Evolutionary conservation across 257 asterid genomes (phyloP).

Genomic region (Ilex aquifolium): DNA sequence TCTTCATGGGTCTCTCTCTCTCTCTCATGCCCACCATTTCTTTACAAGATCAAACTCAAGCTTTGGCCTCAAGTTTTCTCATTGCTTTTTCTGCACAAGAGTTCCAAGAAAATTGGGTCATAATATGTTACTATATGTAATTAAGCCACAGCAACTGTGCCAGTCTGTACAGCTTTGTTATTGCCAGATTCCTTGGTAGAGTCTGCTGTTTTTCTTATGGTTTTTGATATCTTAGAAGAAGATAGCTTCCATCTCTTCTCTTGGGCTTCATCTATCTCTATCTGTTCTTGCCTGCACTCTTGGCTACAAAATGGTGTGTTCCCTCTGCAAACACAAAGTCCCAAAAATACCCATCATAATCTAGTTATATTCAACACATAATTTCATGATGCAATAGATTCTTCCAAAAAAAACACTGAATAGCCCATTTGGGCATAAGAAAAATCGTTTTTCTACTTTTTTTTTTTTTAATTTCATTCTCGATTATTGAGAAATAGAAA

Average conservation of each 20-base stretch:
- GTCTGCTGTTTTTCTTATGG: slow-evolving; percentile 28
- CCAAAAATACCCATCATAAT: slow-evolving; percentile 2
- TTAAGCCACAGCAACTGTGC: slow-evolving; percentile 73
- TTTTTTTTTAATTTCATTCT: too few relatives aligned
- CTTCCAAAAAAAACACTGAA: too few relatives aligned
- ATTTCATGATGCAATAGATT: too few relatives aligned
- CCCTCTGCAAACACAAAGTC: slow-evolving; percentile 57
- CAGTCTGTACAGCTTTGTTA: slow-evolving; percentile 49
- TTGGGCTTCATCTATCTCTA: slow-evolving; percentile 75
- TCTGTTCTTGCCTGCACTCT: slow-evolving; percentile 93
- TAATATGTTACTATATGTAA: too few relatives aligned
- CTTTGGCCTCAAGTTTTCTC: too few relatives aligned
- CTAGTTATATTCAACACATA: too few relatives aligned
- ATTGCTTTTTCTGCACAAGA: too few relatives aligned
- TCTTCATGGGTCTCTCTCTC: slow-evolving; percentile 22
- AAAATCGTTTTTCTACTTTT: too few relatives aligned
- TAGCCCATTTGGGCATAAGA: too few relatives aligned
- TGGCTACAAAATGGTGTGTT: slow-evolving; percentile 85
- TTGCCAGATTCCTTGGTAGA: slow-evolving; percentile 47
- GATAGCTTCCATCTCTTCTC: slow-evolving; percentile 55
- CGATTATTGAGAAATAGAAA: too few relatives aligned
- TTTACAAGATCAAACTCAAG: neutral
- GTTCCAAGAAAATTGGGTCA: neutral
- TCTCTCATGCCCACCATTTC: slow-evolving; percentile 7
- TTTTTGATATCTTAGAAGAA: slow-evolving; percentile 49